phyloP scores from a whole-genome alignment of 768 basidiomycete genomes.

The Phylloporus sp. region DNA sequence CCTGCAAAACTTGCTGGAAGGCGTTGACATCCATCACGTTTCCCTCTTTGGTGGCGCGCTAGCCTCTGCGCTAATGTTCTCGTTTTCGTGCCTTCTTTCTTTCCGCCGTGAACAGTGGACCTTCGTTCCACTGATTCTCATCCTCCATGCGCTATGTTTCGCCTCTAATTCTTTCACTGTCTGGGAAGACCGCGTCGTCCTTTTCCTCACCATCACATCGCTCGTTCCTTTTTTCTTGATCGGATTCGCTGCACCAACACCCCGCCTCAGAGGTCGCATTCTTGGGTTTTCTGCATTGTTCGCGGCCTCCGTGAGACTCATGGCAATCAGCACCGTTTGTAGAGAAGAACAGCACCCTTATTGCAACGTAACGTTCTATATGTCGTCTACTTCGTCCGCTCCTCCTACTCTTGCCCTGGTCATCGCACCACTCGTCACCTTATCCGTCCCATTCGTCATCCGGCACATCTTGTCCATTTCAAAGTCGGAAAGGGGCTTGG shows the following conservation, averaged over 20 bases:
- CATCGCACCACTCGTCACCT: conserved; percentile 52
- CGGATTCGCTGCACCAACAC: conserved; percentile 65
- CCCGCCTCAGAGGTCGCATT: conserved; percentile 70
- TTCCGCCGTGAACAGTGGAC: conserved; percentile 27
- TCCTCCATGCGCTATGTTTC: conserved; percentile 73
- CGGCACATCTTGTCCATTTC: conserved; percentile 59
- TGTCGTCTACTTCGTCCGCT: conserved; percentile 62
- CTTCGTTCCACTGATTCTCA: conserved; percentile 44
- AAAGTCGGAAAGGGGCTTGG: conserved; percentile 71
- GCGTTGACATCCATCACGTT: conserved; percentile 49
- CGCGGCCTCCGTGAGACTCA: conserved; percentile 66
- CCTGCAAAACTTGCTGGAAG: conserved; percentile 36
- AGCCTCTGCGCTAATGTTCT: conserved; percentile 43
- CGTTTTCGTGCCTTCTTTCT: conserved; percentile 39
- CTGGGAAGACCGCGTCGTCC: conserved; percentile 88
- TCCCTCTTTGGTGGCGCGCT: conserved; percentile 48
- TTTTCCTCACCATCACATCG: conserved; percentile 68
- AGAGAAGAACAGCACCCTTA: conserved; percentile 92
- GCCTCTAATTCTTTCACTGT: conserved; percentile 96
- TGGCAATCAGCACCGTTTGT: conserved; percentile 81
- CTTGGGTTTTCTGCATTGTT: conserved; percentile 67
- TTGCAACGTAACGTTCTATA: conserved; percentile 88
- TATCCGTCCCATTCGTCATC: conserved; percentile 55
- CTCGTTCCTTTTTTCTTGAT: conserved; percentile 56
- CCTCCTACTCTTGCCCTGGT: conserved; percentile 59